A percentile compares a stretch with the other conserved stretches of the same genome.
Evolutionary conservation across 1,139 yeast genomes (phyloP).

Genomic region (Torulaspora globosa): DNA sequence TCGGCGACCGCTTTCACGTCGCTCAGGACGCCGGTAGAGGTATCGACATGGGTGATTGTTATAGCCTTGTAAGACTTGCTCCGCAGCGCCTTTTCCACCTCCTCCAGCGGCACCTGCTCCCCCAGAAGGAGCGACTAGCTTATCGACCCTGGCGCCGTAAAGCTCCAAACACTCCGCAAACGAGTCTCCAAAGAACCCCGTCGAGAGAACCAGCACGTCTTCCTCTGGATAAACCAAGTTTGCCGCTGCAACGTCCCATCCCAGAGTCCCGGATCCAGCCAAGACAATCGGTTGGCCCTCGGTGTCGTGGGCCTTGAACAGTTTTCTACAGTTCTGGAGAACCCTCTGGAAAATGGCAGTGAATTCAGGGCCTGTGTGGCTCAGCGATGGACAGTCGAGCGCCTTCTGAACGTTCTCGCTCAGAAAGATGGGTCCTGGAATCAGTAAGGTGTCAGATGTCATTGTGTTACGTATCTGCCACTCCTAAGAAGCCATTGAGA

Average conservation of each 20-base stretch:
- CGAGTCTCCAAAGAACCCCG: constrained; percentile 89
- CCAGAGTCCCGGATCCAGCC: constrained; percentile 90
- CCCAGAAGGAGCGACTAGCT: constrained; percentile 67
- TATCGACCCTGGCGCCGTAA: constrained; percentile 67
- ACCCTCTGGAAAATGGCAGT: constrained; percentile 67
- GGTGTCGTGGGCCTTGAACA: constrained; percentile 56
- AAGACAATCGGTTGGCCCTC: constrained; percentile 73
- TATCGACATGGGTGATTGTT: constrained; percentile 92
- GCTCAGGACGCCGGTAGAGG: constrained; percentile 86
- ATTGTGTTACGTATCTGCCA: neutral
- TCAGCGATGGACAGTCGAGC: constrained; percentile 79
- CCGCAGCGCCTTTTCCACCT: constrained; percentile 53
- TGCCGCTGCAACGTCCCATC: constrained; percentile 88
- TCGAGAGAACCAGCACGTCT: constrained; percentile 73
- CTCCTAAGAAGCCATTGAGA: too few species aligned
- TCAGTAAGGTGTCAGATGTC: constrained; percentile 46
- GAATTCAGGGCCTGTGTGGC: constrained; percentile 90
- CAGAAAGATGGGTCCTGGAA: constrained; percentile 94
- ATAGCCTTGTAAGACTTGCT: constrained; percentile 57
- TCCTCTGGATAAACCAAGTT: constrained; percentile 59
- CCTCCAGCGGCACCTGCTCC: constrained; percentile 53
- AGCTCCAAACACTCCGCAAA: constrained; percentile 75
- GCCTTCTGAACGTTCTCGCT: constrained; percentile 77
- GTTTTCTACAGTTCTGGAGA: constrained; percentile 60
- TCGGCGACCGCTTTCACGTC: constrained; percentile 63